Conservation (phyloP, 371 early-diverging fungal species). For the Blakeslea trispora region DNA sequence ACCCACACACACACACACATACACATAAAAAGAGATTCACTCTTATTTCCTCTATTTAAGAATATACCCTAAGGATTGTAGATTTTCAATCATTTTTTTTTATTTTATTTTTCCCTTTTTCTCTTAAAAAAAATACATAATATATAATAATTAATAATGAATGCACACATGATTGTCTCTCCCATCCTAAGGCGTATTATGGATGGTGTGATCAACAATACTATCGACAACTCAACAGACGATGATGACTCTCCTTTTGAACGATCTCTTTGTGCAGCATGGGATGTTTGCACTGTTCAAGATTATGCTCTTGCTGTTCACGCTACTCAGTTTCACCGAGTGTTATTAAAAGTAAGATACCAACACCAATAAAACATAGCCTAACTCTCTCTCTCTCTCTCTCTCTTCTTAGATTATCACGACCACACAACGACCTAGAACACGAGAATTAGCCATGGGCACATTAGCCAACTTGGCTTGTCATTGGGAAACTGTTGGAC, state of each 20-base stretch:
- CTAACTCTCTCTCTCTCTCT: too few relatives aligned
- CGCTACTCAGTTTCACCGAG: constrained; percentile 30
- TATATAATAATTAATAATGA: neutral
- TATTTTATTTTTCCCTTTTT: neutral
- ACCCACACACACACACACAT: too few relatives aligned
- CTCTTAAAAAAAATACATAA: too few relatives aligned
- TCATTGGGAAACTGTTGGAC: constrained; percentile 39
- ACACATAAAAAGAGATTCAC: too few relatives aligned
- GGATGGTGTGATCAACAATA: constrained; percentile 30
- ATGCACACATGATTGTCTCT: constrained; percentile 15
- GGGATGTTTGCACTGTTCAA: constrained; percentile 44
- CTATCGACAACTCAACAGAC: constrained; percentile 20
- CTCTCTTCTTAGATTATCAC: constrained; percentile 37
- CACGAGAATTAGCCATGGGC: constrained; percentile 46
- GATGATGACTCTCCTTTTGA: constrained; percentile 49
- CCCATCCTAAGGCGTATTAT: constrained; percentile 39
- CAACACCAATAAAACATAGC: too few relatives aligned
- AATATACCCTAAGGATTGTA: too few relatives aligned
- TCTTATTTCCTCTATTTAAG: too few relatives aligned
- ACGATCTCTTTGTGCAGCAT: constrained; percentile 43
- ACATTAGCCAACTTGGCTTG: constrained; percentile 45
- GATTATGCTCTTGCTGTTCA: constrained; percentile 36
- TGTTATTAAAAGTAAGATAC: constrained; percentile 43
- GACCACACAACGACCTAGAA: constrained; percentile 32
- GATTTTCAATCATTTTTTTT: too few relatives aligned